Percentiles rank a stretch among this genome's conserved stretches.
phyloP scores from a whole-genome alignment of 805 yeast species.

The Cyberlindnera japonica region DNA sequence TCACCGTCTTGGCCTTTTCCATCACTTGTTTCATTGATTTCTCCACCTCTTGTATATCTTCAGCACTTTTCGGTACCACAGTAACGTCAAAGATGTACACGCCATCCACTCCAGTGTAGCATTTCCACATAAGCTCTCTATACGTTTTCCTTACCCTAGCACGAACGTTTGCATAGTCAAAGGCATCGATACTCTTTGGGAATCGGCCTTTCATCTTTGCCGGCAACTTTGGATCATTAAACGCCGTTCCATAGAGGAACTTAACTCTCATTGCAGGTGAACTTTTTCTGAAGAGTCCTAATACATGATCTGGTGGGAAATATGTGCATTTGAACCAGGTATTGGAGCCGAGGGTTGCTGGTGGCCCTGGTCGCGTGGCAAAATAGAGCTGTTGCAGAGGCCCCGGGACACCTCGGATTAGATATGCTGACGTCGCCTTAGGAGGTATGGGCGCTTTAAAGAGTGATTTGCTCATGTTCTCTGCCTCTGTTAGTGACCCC shows the following conservation, averaged over 20 bases:
- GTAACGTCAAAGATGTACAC: constrained; percentile 20
- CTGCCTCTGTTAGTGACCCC: neutral
- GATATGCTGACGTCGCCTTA: constrained; percentile 5
- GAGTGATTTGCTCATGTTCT: neutral
- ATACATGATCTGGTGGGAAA: constrained; percentile 23
- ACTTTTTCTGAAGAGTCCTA: constrained; percentile 22
- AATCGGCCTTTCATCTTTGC: constrained; percentile 5
- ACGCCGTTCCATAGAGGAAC: constrained; percentile 14
- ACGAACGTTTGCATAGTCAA: constrained; percentile 20
- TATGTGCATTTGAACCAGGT: constrained; percentile 15
- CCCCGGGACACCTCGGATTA: constrained; percentile 11
- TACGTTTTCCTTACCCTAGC: constrained; percentile 15
- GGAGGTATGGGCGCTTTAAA: constrained; percentile 1
- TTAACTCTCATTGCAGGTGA: constrained; percentile 23
- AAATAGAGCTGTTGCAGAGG: constrained; percentile 10
- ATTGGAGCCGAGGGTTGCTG: constrained; percentile 5
- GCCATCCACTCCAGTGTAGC: constrained; percentile 20
- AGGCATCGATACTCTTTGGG: constrained; percentile 17
- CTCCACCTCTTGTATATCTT: constrained; percentile 9
- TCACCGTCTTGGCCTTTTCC: constrained; percentile 3
- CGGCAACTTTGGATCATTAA: constrained; percentile 16
- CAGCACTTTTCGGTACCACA: constrained; percentile 13
- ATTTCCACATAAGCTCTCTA: constrained; percentile 12
- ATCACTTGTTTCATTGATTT: constrained; percentile 3
- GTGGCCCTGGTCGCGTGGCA: constrained; percentile 12